Conservation (phyloP, 106 monocot genomes). For the Vanilla planifolia region DNA sequence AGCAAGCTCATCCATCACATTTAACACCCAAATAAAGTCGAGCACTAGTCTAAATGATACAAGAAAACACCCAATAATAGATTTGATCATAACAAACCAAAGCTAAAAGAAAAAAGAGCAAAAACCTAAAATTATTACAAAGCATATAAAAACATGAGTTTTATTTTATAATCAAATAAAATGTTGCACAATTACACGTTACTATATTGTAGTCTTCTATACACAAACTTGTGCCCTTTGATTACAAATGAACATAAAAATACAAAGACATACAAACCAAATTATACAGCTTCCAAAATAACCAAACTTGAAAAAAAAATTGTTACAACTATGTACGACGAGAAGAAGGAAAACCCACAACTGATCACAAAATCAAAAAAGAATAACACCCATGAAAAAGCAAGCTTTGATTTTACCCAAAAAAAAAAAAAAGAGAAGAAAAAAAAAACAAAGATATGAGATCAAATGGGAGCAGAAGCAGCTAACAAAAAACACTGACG, state of each 20-base stretch:
- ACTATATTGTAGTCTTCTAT: background rate
- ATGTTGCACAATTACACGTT: too few species aligned
- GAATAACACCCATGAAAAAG: background rate
- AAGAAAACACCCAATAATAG: too few species aligned
- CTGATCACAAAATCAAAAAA: conserved; percentile 14
- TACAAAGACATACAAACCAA: background rate
- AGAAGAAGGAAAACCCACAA: conserved; percentile 32
- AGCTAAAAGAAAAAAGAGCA: too few species aligned
- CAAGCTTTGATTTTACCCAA: background rate
- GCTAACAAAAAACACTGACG: conserved; percentile 50
- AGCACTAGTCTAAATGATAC: too few species aligned
- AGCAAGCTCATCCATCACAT: too few species aligned
- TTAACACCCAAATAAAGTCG: too few species aligned
- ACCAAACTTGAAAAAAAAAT: background rate
- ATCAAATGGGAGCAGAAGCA: conserved; percentile 49
- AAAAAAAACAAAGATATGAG: background rate
- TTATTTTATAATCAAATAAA: too few species aligned
- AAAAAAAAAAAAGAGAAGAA: background rate
- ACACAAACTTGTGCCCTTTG: background rate
- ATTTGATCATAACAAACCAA: too few species aligned
- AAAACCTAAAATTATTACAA: too few species aligned
- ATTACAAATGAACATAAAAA: background rate
- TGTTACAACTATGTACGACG: background rate
- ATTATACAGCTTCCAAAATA: background rate
- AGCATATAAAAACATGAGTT: too few species aligned